Evolutionary conservation across 2,329 filamentous ascomycete genomes (phyloP), one percentile per base, ranked within the genome.

Genomic region (Penicillium sp.): DNA sequence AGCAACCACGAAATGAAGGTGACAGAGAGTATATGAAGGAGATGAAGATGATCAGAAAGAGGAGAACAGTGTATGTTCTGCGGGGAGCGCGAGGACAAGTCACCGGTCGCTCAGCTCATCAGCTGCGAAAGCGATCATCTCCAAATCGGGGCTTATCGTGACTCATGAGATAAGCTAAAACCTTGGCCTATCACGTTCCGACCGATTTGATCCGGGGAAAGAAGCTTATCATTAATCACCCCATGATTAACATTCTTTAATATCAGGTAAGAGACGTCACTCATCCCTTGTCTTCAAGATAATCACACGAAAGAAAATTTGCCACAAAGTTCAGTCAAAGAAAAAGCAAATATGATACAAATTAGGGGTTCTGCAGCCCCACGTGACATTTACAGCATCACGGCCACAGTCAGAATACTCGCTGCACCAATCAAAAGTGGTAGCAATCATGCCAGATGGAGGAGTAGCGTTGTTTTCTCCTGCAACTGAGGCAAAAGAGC

Each of bases 361-460:
- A 20, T 40, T 22, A 40, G 37, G 37, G 37, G 37, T 40, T 18
- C 18, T 40, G 37, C 37, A 40, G 18, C 37, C 18, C 37, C 37
- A 40, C 37, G 18, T 40, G 37, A 40, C 37, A 40, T 6, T 55
- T 56, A 68, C 57, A 69, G 56, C 22, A 64, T 59, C 59, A 67
- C 37, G 12, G 63, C 63, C 47, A 61, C 58, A 37, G 63, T 63
- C 51, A 68, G 46, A 20, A 67, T 53, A 46, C 58, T 61, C 29
- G 54, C 64, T 29, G 62, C 60, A 49, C 66, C 57, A 6, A 60
- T 54, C 51, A 69, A 25, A 25, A 9, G 61, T 48, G 18, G 46
- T 52, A 12, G 63, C 64, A 31, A 65, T 37, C 33, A 53, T 43
- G 20, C 61, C 59, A 9, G 65, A 63, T 20, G 59, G 29, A 27